phyloP scores from a whole-genome alignment of 208 protist genomes.

The Crithidia acanthocephali region DNA sequence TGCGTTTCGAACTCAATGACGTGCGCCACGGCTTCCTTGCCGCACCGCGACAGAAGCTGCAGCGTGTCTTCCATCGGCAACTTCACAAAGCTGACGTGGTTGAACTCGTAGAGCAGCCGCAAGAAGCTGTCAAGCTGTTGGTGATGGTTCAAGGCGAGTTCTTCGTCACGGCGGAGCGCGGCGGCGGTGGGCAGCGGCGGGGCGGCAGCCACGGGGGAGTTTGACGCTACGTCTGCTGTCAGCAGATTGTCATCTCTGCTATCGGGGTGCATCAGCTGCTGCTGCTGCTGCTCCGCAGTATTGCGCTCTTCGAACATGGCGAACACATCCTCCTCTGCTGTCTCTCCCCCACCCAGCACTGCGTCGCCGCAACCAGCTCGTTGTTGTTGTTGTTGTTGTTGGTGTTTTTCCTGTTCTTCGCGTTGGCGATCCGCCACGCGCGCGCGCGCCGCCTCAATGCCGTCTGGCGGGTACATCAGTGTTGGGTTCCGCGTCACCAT shows the following conservation, averaged over 20 bases:
- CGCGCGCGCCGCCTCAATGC: conserved; percentile 53
- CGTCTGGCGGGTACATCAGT: conserved; percentile 87
- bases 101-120: conserved; percentile 88
- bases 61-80: conserved; percentile 84
- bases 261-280: not conserved
- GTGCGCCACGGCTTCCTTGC: conserved; percentile 76
- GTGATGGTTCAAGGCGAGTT: conserved; percentile 69
- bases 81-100: conserved; percentile 85
- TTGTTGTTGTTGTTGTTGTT: conserved; percentile 11
- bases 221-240: not conserved
- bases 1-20: conserved; percentile 79
- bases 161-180: conserved; percentile 13
- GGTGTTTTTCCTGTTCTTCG: conserved; percentile 1
- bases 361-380: not conserved
- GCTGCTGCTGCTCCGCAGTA: conserved; percentile 6
- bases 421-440: conserved; percentile 16
- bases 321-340: conserved; percentile 20
- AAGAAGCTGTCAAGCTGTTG: conserved; percentile 77
- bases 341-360: not conserved
- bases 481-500: conserved; percentile 73
- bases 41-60: conserved; percentile 74
- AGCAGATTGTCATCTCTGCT: no score
- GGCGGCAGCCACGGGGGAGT: not conserved
- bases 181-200: not conserved
- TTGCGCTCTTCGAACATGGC: conserved; percentile 40